Evolutionary conservation across 257 asterid genomes (phyloP).

Genomic region (Salvia hispanica): DNA sequence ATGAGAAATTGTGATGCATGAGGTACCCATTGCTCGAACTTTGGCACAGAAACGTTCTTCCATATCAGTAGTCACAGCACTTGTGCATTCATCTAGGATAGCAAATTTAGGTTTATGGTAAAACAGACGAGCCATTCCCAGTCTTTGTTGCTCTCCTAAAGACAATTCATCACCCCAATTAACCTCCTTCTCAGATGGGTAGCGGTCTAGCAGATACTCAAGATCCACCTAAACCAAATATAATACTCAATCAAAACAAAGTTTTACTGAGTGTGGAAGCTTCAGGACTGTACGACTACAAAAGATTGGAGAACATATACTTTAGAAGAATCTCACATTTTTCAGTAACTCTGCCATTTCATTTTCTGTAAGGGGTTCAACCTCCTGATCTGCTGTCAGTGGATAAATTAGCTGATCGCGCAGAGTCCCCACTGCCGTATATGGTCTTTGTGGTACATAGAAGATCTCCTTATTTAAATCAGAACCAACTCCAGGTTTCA

Average conservation of each 20-base stretch:
- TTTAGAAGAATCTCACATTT: conserved; percentile 61
- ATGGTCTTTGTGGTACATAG: conserved; percentile 99
- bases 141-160: conserved; percentile 95
- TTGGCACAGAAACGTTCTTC: conserved; percentile 95
- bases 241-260: conserved; percentile 14
- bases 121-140: conserved; percentile 99
- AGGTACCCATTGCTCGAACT: conserved; percentile 99
- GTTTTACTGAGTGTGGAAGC: conserved; percentile 15
- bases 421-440: conserved; percentile 96
- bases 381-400: conserved; percentile 83
- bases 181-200: conserved; percentile 92
- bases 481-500: conserved; percentile 98
- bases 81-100: conserved; percentile 95
- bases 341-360: conserved; percentile 92
- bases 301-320: conserved; percentile 9
- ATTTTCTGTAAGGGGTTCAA: conserved; percentile 68
- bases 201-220: conserved; percentile 91
- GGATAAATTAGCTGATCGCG: conserved; percentile 99
- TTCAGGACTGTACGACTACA: conserved; percentile 12
- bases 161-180: conserved; percentile 99
- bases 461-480: conserved; percentile 97
- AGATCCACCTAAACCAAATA: conserved; percentile 75
- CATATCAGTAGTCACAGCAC: conserved; percentile 99
- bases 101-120: conserved; percentile 98
- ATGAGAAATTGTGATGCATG: conserved; percentile 97